Base-by-base conservation (phyloP, 441 rosid species). In the Pelargonium citronellum region DNA sequence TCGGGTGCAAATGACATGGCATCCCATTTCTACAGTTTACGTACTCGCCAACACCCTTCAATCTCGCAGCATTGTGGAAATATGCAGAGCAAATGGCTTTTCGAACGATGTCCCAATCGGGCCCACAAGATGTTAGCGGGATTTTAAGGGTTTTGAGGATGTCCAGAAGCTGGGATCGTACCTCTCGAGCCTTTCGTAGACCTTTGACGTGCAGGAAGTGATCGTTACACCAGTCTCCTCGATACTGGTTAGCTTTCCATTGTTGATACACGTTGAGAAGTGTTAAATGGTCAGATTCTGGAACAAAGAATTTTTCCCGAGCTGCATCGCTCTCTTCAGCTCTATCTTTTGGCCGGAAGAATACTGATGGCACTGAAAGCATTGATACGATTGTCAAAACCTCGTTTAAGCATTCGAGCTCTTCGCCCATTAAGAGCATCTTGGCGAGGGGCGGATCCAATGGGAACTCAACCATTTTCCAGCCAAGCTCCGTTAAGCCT, bases 391-490 rank as follows among this genome's bases (percentile, higher is more conserved):
- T 92, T 1, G 97, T 95, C 85, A 92, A 77, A 67, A 95, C 98
- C 87, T 92, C 98, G 41, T 92, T 83, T 69, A 92, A 49, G 77
- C 99, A 95, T 39, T 73, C 86, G 9, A 95, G 84, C 70, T 79
- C 85, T 71, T 89, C 99, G 15, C 99, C 99, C 85, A 90, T 92
- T 79, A 95, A 82, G 49, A 95, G 92, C 99, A 95, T 95, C 91
- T 95, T 95, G 22, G 99, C 99, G 57, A 92, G 95, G 0, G 99
- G 91, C 20, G 99, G 99, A 73, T 95, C 98, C 80, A 95, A 72
- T 0, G 98, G 99, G 78, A 95, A 92, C 79, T 95, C 99, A 68
- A 95, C 97, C 99, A 95, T 92, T 85, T 95, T 95, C 99, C 99
- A 95, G 13, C 99, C 98, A 10, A 92, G 87, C 61, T 85, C 92